Base-by-base conservation (phyloP, 768 basidiomycete species). In the Glaciozyma antarctica region DNA sequence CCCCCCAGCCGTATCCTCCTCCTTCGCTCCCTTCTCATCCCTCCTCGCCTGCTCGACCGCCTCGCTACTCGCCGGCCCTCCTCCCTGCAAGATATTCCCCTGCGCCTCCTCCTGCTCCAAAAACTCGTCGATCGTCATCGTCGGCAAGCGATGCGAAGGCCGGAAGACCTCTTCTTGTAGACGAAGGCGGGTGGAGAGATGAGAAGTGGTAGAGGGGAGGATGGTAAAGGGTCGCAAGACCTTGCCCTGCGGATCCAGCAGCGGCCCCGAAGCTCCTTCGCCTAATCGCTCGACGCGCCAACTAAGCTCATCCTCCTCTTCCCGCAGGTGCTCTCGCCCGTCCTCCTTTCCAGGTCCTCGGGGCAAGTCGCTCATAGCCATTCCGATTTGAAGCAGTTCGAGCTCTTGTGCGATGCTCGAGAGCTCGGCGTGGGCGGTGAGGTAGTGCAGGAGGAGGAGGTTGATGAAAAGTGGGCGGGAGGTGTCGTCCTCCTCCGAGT, bases 71-170 rank as follows among this genome's bases (percentile, higher is more conserved):
- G 77, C 86, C 77, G 75, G 91, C 88, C 90, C 90, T 79, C 90
- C 88, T 41, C 87, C 88, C 13, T 86, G 82, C 62, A 95, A 83
- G 71, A 98, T 85, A 60, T 90, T 92, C 0, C 94, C 94, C 62
- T 88, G 79, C 73, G 85, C 81, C 56, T 80, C 80, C 74, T 99
- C 94, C 62, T 90, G 84, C 74, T 88, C 84, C 41, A 99, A 81
- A 74, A 93, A 97, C 76, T 98, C 88, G 72, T 98, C 94, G 63
- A 98, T 83, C 2, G 88, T 83, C 95, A 99, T 97, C 0, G 90
- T 92, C 7, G 95, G 95, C 41, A 98, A 78, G 51, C 86, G 83
- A 73, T 95, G 84, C 16, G 83, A 83, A 19, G 89, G 83, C 21
- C 85, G 83, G 77, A 97, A 98, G 5, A 98, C 92, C 73, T 88